These are phyloP conservation scores for Pichia occidentalis DNA, from an alignment of 805 yeast genomes.

Conservation along the genomic window DNA sequence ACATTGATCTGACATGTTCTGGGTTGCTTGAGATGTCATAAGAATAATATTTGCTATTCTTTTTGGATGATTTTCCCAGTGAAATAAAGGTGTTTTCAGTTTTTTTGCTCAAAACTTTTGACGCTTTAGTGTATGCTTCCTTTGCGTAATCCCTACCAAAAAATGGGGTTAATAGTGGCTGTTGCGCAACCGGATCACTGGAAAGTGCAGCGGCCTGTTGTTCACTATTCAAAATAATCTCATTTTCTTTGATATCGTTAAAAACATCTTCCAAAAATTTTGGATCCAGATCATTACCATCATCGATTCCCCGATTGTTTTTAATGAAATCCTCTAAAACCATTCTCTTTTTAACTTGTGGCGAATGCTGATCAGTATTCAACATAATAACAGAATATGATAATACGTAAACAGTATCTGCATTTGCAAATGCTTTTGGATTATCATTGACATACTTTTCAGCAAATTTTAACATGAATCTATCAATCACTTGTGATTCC, in stretches of 20 bases:
- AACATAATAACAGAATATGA: conserved; percentile 89
- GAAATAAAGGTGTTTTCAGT: conserved; percentile 77
- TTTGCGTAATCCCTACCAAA: conserved; percentile 62
- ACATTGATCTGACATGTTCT: conserved; percentile 87
- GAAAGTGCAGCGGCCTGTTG: conserved; percentile 86
- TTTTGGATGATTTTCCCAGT: conserved; percentile 44
- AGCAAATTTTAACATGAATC: conserved; percentile 95
- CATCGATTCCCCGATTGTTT: conserved; percentile 90
- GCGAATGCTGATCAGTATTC: conserved; percentile 90
- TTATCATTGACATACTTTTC: conserved; percentile 85
- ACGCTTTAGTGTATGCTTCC: conserved; percentile 88
- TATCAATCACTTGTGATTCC: conserved; percentile 95
- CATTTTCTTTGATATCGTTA: conserved; percentile 73
- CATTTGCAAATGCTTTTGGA: conserved; percentile 80
- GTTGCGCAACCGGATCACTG: conserved; percentile 41
- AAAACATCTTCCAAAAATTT: conserved; percentile 65
- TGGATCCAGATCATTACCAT: conserved; percentile 74
- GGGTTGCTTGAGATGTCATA: conserved; percentile 25
- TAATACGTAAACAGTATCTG: conserved; percentile 88
- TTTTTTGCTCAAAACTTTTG: conserved; percentile 83
- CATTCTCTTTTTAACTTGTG: conserved; percentile 83
- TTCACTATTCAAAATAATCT: conserved; percentile 86
- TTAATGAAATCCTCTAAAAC: conserved; percentile 76
- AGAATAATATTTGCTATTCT: conserved; percentile 66
- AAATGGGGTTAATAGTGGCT: conserved; percentile 39